Evolutionary conservation across 345 rosid species (phyloP).

Genomic region (Raphanus sativus): DNA sequence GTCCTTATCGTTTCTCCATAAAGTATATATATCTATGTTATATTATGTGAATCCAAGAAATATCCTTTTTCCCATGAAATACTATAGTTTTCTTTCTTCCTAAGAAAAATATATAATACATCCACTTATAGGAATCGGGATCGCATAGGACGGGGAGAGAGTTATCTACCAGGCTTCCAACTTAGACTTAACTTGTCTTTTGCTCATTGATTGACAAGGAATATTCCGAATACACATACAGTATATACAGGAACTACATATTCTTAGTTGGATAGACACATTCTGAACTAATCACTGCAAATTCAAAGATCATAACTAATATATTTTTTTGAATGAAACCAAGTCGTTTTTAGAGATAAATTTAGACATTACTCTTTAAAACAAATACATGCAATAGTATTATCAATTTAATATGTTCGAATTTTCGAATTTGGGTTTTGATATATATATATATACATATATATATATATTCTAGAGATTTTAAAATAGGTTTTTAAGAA

Average conservation of each 20-base stretch:
- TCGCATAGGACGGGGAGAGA: slow-evolving; percentile 17
- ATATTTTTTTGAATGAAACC: not conserved
- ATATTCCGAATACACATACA: not conserved
- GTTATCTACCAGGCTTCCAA: slow-evolving; percentile 3
- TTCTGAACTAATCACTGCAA: not conserved
- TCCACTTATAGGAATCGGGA: slow-evolving; percentile 4
- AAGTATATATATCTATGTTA: not conserved
- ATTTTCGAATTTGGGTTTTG: not conserved
- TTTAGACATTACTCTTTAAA: not conserved
- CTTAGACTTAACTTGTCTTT: slow-evolving; percentile 19
- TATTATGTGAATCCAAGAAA: not conserved
- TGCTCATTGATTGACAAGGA: slow-evolving; percentile 13
- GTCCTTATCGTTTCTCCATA: slow-evolving; percentile 26
- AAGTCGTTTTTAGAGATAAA: not conserved
- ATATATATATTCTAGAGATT: not conserved
- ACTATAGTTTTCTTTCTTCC: not conserved
- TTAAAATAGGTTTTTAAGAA: not conserved
- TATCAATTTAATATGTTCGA: not conserved
- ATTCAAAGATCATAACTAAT: not conserved
- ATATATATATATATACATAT: not conserved
- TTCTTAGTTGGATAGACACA: not conserved
- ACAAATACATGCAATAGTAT: not conserved
- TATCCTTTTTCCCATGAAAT: not conserved
- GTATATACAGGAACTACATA: not conserved
- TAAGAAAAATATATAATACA: not conserved